Percentiles rank a stretch among this genome's conserved stretches.
Evolutionary conservation across 345 rosid species (phyloP).

Genomic region (Syzygium oleosum): DNA sequence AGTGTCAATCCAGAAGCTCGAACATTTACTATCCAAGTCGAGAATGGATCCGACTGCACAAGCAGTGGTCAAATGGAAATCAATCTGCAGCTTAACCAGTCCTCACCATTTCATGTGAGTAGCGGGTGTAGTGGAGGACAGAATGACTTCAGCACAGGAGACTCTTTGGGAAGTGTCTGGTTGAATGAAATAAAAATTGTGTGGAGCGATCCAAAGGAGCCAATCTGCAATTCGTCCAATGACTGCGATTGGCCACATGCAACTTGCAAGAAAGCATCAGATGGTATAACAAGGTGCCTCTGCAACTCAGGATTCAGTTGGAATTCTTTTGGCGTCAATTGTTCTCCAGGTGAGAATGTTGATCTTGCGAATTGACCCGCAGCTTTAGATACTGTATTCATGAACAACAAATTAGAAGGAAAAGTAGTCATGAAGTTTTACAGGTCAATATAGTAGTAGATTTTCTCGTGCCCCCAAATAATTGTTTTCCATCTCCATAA

Average conservation of each 20-base stretch:
- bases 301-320: neutral
- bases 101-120: neutral
- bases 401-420: neutral
- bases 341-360: neutral
- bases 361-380: neutral
- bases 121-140: neutral
- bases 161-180: neutral
- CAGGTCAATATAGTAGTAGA: neutral
- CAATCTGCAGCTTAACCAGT: neutral
- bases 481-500: neutral
- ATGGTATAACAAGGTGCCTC: neutral
- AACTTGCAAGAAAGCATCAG: neutral
- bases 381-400: neutral
- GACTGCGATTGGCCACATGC: conserved; percentile 15
- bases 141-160: neutral
- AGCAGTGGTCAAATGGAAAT: neutral
- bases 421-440: neutral
- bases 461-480: neutral
- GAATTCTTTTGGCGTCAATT: neutral
- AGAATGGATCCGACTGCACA: conserved; percentile 1
- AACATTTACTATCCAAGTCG: neutral
- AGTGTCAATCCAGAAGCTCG: neutral
- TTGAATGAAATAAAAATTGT: neutral
- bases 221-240: neutral
- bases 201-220: neutral